Conservation (phyloP, 208 protist species). For the Angomonas deanei region DNA sequence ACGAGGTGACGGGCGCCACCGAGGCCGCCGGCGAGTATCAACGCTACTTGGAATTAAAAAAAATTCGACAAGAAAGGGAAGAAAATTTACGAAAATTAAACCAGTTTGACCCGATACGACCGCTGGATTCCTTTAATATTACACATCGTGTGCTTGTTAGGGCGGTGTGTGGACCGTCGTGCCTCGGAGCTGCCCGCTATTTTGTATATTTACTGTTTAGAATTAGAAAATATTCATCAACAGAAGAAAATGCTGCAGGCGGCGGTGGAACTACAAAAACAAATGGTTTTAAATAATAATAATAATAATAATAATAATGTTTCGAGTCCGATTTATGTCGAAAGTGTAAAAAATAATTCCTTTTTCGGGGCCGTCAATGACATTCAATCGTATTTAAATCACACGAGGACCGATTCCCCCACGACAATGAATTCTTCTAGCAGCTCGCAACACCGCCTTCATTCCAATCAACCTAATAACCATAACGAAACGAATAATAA, state of each 20-base stretch:
- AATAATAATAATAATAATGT: background rate
- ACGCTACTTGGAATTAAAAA: constrained; percentile 31
- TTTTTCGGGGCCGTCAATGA: background rate
- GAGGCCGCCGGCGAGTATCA: constrained; percentile 56
- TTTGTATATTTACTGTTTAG: constrained; percentile 28
- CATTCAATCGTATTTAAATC: background rate
- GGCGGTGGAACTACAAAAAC: background rate
- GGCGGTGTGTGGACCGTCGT: constrained; percentile 70
- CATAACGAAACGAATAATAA: too few species aligned
- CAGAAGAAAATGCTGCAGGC: background rate
- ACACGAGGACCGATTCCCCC: background rate
- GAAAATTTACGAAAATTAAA: constrained; percentile 19
- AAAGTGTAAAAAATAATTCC: background rate
- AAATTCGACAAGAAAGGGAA: constrained; percentile 21
- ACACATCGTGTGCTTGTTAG: constrained; percentile 58
- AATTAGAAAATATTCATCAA: constrained; percentile 5
- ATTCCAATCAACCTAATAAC: too few species aligned
- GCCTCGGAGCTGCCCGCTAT: constrained; percentile 36
- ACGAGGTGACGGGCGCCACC: constrained; percentile 34
- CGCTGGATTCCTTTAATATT: constrained; percentile 61
- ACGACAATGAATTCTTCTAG: too few species aligned
- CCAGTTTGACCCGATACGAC: constrained; percentile 51
- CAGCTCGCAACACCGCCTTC: too few species aligned
- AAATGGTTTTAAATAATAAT: background rate
- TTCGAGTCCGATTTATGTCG: background rate